Conservation (phyloP, 192 early-diverging fungal species). For the Coemansia sp. region DNA sequence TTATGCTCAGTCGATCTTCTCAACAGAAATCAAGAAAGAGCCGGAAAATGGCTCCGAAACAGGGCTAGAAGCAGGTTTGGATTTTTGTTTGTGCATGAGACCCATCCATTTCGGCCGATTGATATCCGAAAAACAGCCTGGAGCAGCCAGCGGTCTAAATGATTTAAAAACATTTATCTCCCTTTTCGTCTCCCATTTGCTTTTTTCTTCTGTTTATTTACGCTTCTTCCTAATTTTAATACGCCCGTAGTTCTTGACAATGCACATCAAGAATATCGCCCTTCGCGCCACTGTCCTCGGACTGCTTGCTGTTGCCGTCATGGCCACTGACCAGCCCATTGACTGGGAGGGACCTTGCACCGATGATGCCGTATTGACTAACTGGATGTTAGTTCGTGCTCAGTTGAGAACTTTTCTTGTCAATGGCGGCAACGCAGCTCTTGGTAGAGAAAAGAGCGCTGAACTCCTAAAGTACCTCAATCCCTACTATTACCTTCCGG, state of each 20-base stretch:
- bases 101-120: neutral
- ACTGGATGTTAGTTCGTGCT: neutral
- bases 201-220: neutral
- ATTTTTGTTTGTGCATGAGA: neutral
- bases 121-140: neutral
- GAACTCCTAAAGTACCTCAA: neutral
- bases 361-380: neutral
- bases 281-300: neutral
- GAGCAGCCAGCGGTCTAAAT: neutral
- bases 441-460: neutral
- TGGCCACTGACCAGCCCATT: neutral
- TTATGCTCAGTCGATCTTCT: neutral
- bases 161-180: neutral
- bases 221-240: neutral
- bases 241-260: neutral
- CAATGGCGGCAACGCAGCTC: neutral
- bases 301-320: neutral
- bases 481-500: neutral
- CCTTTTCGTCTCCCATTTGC: neutral
- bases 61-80: neutral
- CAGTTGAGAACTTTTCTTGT: neutral
- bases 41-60: neutral
- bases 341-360: neutral
- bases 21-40: neutral
- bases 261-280: neutral